These are phyloP conservation scores for Mycena polygramma DNA, from an alignment of 768 basidiomycete species.

Conservation along the genomic window DNA sequence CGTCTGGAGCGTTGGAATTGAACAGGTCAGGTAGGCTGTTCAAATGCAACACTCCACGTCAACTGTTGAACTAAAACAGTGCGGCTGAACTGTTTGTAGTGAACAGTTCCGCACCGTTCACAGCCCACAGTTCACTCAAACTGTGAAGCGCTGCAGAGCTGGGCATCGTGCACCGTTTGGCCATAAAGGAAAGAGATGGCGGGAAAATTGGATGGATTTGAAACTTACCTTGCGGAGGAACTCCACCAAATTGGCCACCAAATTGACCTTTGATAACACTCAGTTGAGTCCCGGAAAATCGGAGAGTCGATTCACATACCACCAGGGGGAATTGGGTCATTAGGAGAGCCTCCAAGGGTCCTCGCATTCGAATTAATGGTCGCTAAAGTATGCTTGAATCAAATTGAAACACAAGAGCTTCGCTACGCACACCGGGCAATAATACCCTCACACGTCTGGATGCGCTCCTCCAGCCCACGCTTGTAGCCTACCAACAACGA, in stretches of 20 bases:
- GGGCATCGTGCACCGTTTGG: too few relatives aligned
- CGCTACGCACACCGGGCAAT: not conserved
- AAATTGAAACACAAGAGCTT: not conserved
- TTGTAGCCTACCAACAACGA: not conserved
- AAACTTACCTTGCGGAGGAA: too few relatives aligned
- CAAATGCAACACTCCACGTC: too few relatives aligned
- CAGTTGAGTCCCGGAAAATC: too few relatives aligned
- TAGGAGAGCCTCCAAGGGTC: not conserved
- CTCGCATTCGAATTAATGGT: not conserved
- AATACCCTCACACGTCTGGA: not conserved
- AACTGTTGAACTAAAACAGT: not conserved
- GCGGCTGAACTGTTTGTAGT: not conserved
- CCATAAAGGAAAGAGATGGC: too few relatives aligned
- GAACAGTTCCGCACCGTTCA: not conserved
- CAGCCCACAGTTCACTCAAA: too few relatives aligned
- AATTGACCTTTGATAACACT: not conserved
- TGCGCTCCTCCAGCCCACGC: not conserved
- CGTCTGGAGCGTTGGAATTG: not conserved
- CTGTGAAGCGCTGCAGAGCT: not conserved
- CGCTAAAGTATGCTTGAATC: not conserved
- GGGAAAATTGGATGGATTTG: too few relatives aligned
- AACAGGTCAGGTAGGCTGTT: too few relatives aligned
- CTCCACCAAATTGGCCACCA: too few relatives aligned
- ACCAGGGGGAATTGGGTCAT: not conserved
- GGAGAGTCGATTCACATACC: not conserved